Evolutionary conservation across 163 green algal species (phyloP).

Genomic region (Prototheca wickerhamii): DNA sequence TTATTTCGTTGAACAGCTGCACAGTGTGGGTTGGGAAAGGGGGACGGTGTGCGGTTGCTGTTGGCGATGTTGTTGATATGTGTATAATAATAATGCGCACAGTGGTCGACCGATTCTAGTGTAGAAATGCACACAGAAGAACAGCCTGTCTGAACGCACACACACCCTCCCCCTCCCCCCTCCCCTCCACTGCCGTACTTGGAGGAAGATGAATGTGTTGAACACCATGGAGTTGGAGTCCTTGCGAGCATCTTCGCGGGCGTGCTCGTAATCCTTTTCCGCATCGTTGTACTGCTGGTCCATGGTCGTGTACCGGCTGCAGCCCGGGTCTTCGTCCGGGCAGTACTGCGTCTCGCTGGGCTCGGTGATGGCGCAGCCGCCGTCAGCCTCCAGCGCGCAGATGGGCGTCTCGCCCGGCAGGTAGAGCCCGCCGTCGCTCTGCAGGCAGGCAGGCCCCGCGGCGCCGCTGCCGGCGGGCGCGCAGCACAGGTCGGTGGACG

Average conservation of each 20-base stretch:
- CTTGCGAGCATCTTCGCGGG: slow-evolving; percentile 36
- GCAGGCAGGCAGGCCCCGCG: slow-evolving; percentile 10
- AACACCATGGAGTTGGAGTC: slow-evolving; percentile 81
- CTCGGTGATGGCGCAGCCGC: not conserved
- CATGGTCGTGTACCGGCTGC: slow-evolving; percentile 20
- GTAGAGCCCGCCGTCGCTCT: slow-evolving; percentile 14
- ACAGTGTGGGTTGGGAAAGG: slow-evolving; percentile 4
- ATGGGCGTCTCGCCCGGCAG: not conserved
- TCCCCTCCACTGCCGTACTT: slow-evolving; percentile 32
- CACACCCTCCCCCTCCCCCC: not conserved
- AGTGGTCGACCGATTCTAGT: too few species aligned
- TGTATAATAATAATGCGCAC: not conserved
- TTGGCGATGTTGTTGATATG: not conserved
- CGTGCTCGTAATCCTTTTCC: slow-evolving; percentile 25
- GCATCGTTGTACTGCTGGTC: slow-evolving; percentile 7
- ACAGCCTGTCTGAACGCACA: too few species aligned
- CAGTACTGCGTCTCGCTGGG: slow-evolving; percentile 22
- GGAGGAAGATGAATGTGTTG: slow-evolving; percentile 94
- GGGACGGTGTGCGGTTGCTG: not conserved
- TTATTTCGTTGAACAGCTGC: slow-evolving; percentile 93
- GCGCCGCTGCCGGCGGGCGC: not conserved
- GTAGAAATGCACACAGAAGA: too few species aligned
- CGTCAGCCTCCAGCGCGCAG: slow-evolving; percentile 4
- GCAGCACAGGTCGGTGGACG: slow-evolving; percentile 14
- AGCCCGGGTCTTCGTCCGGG: slow-evolving; percentile 23